Evolutionary conservation across 2,329 filamentous ascomycete genomes (phyloP), one percentile per base, ranked within the genome.

Genomic region (Sordariomycetes sp.): DNA sequence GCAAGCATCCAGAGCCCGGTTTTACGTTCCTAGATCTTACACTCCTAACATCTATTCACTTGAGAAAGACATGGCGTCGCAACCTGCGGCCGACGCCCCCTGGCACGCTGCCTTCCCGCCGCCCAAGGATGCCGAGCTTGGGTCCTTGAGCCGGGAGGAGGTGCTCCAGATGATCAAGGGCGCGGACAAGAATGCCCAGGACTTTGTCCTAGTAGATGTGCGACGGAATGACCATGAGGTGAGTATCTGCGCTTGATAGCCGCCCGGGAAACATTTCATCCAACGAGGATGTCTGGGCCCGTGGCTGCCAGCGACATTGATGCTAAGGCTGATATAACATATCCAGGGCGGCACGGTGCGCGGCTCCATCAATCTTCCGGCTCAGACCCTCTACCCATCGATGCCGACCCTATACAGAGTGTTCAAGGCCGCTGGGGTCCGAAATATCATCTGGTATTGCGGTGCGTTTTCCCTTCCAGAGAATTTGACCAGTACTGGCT

Each of bases 321-420:
- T 50, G 5, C 7, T 7, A 20, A 32, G 28, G 8, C 28, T 32
- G 28, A n/a, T n/a, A n/a, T n/a, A 32, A 32, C 28, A n/a, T 32
- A 8, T 32, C 8, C 10, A 76, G 64, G 84, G 85, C 28, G 84
- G 83, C 48, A 85, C 82, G 0, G 79, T 87, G 58, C 70, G 70
- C 10, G 77, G 76, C 2, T 83, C 82, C 1, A 72, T 87, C 61
- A 82, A 83, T 62, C 69, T 83, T 16, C 79, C 80, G 0, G 79
- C 80, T 10, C 79, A 83, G 58, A 76, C 73, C 14, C 73, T 83
- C 46, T 80, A 79, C 57, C 76, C 76, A 56, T 77, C 76, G 3
- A 71, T 79, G 6, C 71, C 74, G 3, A 68, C 70, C 6, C 65
- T 81, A 32, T 76, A 81, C 61, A 72, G 73, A 52, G 68, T 83